Percentiles rank a stretch among this genome's conserved stretches.
These are phyloP conservation scores for Prunus kanzakura DNA, from an alignment of 306 rosid species.

Conservation along the genomic window DNA sequence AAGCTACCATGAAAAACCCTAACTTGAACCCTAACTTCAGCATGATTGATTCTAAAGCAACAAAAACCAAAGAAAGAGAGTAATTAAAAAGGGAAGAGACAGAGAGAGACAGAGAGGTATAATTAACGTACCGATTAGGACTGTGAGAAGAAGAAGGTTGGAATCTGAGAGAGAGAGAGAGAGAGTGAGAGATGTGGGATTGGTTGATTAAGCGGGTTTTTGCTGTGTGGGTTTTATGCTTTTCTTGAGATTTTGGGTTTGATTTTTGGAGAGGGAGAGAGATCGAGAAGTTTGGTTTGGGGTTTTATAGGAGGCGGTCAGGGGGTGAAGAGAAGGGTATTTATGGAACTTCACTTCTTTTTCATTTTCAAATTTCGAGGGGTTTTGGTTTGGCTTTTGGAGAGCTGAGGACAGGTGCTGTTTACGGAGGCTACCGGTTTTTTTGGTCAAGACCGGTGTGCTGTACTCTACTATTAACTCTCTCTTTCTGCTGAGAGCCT, in stretches of 20 bases:
- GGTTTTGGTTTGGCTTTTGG: too few relatives aligned
- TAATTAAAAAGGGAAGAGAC: background rate
- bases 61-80: slow-evolving; percentile 7
- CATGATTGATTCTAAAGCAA: slow-evolving; percentile 24
- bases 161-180: background rate
- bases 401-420: too few relatives aligned
- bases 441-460: too few relatives aligned
- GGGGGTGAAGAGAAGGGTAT: slow-evolving; percentile 35
- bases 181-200: slow-evolving; percentile 2
- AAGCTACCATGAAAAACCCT: slow-evolving; percentile 29
- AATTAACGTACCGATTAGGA: slow-evolving; percentile 47
- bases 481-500: too few relatives aligned
- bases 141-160: slow-evolving; percentile 26
- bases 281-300: background rate
- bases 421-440: too few relatives aligned
- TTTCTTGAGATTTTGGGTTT: slow-evolving; percentile 10
- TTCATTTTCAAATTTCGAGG: too few relatives aligned
- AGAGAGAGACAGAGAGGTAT: background rate
- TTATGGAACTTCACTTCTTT: background rate
- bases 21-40: slow-evolving; percentile 36
- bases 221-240: background rate
- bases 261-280: background rate
- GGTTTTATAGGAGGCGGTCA: too few relatives aligned
- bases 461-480: too few relatives aligned
- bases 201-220: background rate